These are phyloP conservation scores for Aureobasidium subglaciale DNA, from an alignment of 2,329 filamentous ascomycete genomes.

Conservation along the genomic window DNA sequence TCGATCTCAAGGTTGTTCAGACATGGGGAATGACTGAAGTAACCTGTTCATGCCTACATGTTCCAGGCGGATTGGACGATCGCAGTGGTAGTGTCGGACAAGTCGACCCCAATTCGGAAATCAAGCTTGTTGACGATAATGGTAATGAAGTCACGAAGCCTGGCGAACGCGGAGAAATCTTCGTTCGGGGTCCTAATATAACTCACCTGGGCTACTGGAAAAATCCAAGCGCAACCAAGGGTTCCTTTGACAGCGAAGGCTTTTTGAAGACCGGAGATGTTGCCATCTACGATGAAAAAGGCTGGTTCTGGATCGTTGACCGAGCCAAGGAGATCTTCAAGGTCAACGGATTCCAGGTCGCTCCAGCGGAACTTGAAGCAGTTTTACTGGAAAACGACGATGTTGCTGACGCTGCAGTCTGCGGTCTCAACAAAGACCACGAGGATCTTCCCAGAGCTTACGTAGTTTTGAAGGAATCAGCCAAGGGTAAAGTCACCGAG, in stretches of 20 bases:
- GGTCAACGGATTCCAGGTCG: conserved; percentile 27
- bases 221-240: conserved; percentile 31
- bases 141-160: conserved; percentile 32
- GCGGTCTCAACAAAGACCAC: conserved; percentile 21
- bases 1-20: conserved; percentile 32
- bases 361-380: conserved; percentile 24
- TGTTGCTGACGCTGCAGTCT: conserved; percentile 22
- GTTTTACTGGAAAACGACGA: conserved; percentile 22
- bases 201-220: conserved; percentile 35
- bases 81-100: conserved; percentile 27
- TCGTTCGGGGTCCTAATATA: conserved; percentile 31
- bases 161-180: conserved; percentile 34
- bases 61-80: conserved; percentile 31
- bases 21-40: conserved; percentile 31
- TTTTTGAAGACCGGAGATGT: conserved; percentile 27
- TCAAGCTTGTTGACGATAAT: conserved; percentile 37
- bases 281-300: conserved; percentile 26
- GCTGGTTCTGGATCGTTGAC: conserved; percentile 31
- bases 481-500: conserved; percentile 25
- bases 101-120: conserved; percentile 34
- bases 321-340: conserved; percentile 29
- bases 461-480: conserved; percentile 26
- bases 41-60: conserved; percentile 30
- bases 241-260: conserved; percentile 22
- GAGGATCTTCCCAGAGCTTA: conserved; percentile 31